Evolutionary conservation across 805 yeast genomes (phyloP).

Genomic region (Saccharomyces paradoxus): DNA sequence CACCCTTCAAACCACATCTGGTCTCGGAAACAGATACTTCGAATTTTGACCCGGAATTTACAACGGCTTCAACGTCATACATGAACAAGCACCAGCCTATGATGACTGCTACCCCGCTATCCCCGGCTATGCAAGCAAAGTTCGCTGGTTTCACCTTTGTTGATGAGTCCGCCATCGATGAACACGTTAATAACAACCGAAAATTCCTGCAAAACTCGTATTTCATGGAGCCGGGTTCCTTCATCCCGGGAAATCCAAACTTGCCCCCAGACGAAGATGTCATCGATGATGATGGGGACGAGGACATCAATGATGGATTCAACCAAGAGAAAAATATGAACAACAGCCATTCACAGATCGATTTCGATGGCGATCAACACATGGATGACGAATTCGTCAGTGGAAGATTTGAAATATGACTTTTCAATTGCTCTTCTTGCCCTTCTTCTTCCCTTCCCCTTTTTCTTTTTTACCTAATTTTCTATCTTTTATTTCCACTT

Average conservation of each 20-base stretch:
- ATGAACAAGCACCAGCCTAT: conserved; percentile 49
- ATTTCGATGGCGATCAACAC: conserved; percentile 43
- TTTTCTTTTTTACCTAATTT: background rate
- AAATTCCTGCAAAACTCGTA: conserved; percentile 32
- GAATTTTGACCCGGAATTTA: conserved; percentile 96
- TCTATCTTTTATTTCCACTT: background rate
- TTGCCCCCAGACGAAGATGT: conserved; percentile 79
- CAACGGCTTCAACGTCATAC: conserved; percentile 80
- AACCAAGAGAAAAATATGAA: conserved; percentile 9
- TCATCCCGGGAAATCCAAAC: conserved; percentile 72
- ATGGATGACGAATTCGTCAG: conserved; percentile 80
- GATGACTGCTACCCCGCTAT: conserved; percentile 61
- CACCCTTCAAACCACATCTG: conserved; percentile 94
- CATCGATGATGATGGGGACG: conserved; percentile 53
- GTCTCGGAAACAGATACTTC: conserved; percentile 88
- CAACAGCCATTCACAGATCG: conserved; percentile 21
- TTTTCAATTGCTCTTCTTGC: background rate
- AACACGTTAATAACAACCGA: conserved; percentile 46
- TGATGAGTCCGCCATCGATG: conserved; percentile 88
- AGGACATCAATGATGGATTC: conserved; percentile 36
- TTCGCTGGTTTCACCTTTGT: conserved; percentile 96
- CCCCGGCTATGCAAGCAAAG: conserved; percentile 92
- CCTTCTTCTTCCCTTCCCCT: background rate
- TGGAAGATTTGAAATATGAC: conserved; percentile 76
- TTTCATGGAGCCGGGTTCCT: conserved; percentile 53